Conservation (phyloP, 2,329 filamentous ascomycete genomes). For the Diaporthe velutina region DNA sequence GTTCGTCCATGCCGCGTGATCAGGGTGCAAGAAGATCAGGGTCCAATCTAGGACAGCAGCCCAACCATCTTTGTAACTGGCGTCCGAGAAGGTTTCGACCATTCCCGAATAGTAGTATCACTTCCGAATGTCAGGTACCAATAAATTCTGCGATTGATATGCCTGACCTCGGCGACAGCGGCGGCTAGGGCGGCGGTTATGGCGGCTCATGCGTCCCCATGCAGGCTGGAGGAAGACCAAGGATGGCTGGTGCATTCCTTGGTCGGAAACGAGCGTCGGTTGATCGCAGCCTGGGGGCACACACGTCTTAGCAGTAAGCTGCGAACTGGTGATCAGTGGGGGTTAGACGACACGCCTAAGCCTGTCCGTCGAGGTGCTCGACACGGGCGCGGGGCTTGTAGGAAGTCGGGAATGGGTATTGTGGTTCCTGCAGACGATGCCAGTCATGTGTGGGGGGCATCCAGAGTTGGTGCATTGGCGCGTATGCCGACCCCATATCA, state of each 20-base stretch:
- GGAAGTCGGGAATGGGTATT: constrained; percentile 8
- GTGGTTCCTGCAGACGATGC: constrained; percentile 24
- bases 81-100: background rate
- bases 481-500: constrained; percentile 7
- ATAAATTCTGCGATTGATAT: background rate
- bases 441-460: constrained; percentile 17
- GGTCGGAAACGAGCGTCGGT: constrained; percentile 4
- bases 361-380: background rate
- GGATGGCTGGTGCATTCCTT: background rate
- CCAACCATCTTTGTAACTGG: background rate
- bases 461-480: constrained; percentile 19
- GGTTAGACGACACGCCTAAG: background rate
- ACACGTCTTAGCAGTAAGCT: constrained; percentile 2
- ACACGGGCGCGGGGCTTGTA: background rate
- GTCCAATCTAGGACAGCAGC: constrained; percentile 10
- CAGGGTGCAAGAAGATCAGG: background rate
- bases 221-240: background rate
- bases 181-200: constrained; percentile 21
- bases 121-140: constrained; percentile 12
- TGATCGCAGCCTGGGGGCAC: background rate
- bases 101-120: constrained; percentile 14
- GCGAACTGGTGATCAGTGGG: constrained; percentile 17
- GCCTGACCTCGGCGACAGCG: constrained; percentile 3
- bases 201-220: constrained; percentile 26
- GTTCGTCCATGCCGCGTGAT: background rate